Conservation (phyloP, 805 yeast genomes). For the Ogataea corticis region DNA sequence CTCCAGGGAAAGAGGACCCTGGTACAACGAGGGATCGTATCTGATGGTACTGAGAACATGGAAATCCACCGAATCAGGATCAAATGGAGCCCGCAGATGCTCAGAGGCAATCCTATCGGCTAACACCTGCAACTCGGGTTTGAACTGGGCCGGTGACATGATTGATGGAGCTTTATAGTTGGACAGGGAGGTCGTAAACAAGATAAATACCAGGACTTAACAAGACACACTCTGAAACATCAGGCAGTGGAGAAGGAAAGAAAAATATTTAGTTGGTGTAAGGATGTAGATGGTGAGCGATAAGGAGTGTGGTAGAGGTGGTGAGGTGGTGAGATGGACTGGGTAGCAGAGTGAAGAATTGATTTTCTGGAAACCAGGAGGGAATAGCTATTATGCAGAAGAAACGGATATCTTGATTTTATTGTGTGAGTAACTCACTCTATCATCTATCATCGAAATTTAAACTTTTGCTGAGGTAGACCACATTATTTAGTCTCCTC, state of each 20-base stretch:
- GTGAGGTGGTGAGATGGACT: too few relatives aligned
- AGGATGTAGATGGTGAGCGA: too few relatives aligned
- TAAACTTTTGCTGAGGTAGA: too few relatives aligned
- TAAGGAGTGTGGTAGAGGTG: too few relatives aligned
- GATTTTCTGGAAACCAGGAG: too few relatives aligned
- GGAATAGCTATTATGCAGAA: too few relatives aligned
- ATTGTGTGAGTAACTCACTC: too few relatives aligned
- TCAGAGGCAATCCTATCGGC: conserved; percentile 10
- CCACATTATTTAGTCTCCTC: too few relatives aligned
- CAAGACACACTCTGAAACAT: background rate
- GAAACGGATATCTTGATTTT: too few relatives aligned
- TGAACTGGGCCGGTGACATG: background rate
- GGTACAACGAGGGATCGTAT: conserved; percentile 64
- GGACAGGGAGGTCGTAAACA: background rate
- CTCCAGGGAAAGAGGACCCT: conserved; percentile 22
- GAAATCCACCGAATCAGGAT: conserved; percentile 35
- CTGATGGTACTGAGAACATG: conserved; percentile 70
- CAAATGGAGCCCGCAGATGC: conserved; percentile 18
- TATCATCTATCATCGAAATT: too few relatives aligned
- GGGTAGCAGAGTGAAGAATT: too few relatives aligned
- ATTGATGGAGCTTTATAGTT: background rate
- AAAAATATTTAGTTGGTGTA: background rate
- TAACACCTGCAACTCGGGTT: conserved; percentile 4
- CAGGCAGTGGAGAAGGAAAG: background rate
- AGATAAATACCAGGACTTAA: background rate